Conservation (phyloP, 495 filamentous ascomycete species). For the Neurospora cerealis region DNA sequence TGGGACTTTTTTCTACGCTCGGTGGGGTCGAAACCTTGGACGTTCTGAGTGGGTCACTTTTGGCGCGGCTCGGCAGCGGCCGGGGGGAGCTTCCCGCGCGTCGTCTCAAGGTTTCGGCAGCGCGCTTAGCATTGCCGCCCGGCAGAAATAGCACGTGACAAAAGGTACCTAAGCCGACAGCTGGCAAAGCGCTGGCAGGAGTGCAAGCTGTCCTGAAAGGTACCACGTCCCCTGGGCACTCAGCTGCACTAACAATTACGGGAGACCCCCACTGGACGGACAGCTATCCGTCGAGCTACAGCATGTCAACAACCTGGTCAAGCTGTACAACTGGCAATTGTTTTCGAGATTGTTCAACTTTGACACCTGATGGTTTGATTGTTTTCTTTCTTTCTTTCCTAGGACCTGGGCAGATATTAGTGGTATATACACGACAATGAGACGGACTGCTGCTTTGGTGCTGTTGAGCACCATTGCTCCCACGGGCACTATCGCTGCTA, state of each 20-base stretch:
- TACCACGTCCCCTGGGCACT: background rate
- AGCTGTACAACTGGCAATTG: background rate
- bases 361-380: background rate
- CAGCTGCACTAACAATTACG: background rate
- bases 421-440: constrained; percentile 10
- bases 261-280: background rate
- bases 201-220: background rate
- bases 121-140: background rate
- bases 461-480: constrained; percentile 23
- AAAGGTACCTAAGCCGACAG: background rate
- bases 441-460: constrained; percentile 22
- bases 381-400: background rate
- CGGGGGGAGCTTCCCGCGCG: background rate
- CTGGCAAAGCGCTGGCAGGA: background rate
- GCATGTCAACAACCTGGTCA: background rate
- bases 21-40: constrained; percentile 1
- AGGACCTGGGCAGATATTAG: background rate
- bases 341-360: background rate
- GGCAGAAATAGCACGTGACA: background rate
- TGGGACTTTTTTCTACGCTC: constrained; percentile 1
- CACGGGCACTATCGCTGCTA: constrained; percentile 10
- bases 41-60: background rate
- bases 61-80: background rate
- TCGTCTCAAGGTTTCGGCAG: background rate
- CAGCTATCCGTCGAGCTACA: background rate